A percentile compares a stretch with the other conserved stretches of the same genome.
Conservation (phyloP, 495 filamentous ascomycete genomes). For the Melanomma pulvis-pyrius region DNA sequence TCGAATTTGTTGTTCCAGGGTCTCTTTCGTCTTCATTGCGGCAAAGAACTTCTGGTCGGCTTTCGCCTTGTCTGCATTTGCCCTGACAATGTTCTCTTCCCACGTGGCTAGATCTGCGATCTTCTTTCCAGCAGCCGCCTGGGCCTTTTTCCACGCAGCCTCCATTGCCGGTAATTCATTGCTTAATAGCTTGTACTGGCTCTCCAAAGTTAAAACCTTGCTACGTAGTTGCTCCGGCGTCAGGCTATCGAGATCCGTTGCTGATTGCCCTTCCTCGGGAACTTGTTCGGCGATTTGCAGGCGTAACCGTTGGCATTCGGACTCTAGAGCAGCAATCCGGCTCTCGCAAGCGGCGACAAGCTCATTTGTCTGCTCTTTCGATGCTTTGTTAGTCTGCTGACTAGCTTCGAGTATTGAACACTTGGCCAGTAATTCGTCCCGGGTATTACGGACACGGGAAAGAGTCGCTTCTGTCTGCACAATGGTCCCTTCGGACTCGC, state of each 20-base stretch:
- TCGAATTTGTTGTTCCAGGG: constrained; percentile 73
- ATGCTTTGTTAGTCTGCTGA: constrained; percentile 72
- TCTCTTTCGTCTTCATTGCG: constrained; percentile 90
- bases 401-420: constrained; percentile 74
- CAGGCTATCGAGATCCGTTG: constrained; percentile 52
- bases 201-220: constrained; percentile 72
- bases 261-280: constrained; percentile 35
- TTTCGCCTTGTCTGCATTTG: constrained; percentile 87
- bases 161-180: constrained; percentile 86
- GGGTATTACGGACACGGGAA: constrained; percentile 74
- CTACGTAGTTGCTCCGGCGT: constrained; percentile 68
- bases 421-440: constrained; percentile 85
- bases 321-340: constrained; percentile 76
- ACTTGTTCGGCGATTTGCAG: constrained; percentile 52
- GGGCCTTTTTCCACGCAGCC: constrained; percentile 82
- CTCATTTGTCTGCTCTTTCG: constrained; percentile 73
- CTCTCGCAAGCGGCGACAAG: constrained; percentile 73
- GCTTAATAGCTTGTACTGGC: constrained; percentile 79
- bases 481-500: constrained; percentile 78
- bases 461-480: constrained; percentile 81
- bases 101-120: constrained; percentile 70
- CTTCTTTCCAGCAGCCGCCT: constrained; percentile 81
- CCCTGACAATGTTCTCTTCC: constrained; percentile 76
- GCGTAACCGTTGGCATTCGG: constrained; percentile 73
- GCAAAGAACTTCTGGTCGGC: constrained; percentile 98